These are phyloP conservation scores for Saccharomycopsis fermentans DNA, from an alignment of 805 yeast species.

Conservation along the genomic window DNA sequence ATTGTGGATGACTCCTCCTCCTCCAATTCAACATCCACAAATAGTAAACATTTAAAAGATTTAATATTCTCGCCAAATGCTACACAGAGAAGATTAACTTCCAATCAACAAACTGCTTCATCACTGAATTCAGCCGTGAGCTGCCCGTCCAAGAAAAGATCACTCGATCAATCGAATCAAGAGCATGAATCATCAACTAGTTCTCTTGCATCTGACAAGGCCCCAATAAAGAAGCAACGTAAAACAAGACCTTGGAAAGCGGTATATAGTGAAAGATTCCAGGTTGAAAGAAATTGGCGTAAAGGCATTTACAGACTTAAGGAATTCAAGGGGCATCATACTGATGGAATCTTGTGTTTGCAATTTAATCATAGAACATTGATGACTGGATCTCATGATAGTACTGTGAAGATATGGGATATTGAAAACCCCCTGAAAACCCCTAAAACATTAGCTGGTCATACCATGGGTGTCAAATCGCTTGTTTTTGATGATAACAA, in stretches of 20 bases:
- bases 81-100: neutral
- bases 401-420: conserved; percentile 90
- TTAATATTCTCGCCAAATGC: neutral
- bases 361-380: conserved; percentile 73
- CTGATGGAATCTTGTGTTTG: conserved; percentile 80
- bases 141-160: neutral
- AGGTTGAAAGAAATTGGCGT: conserved; percentile 92
- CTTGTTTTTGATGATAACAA: conserved; percentile 82
- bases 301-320: conserved; percentile 59
- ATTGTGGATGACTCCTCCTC: conserved; percentile 18
- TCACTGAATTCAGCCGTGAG: neutral
- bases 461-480: conserved; percentile 76
- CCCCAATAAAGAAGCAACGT: conserved; percentile 14
- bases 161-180: neutral
- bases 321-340: conserved; percentile 61
- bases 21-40: conserved; percentile 7
- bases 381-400: conserved; percentile 89
- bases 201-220: neutral
- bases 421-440: conserved; percentile 56
- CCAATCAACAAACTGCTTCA: neutral
- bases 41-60: conserved; percentile 2
- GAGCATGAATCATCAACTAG: neutral
- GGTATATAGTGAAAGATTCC: conserved; percentile 82
- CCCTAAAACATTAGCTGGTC: conserved; percentile 75
- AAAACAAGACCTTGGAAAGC: conserved; percentile 88